Evolutionary conservation across 2,329 filamentous ascomycete species (phyloP), one percentile per base, ranked within the genome.

Genomic region (Aspergillus floridensis): DNA sequence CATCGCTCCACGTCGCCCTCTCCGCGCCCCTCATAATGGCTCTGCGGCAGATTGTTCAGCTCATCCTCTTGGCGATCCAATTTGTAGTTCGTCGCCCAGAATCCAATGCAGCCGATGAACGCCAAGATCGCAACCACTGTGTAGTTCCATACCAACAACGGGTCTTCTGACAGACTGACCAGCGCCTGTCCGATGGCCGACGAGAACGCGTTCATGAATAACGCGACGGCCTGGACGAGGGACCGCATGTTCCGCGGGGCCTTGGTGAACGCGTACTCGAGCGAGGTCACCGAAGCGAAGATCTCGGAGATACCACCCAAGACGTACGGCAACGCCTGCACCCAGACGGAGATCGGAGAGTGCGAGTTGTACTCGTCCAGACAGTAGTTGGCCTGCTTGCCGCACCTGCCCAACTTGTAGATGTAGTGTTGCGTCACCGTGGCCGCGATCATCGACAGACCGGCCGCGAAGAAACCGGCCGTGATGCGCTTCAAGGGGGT

Each of bases 191-290:
- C 88, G 53, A 92, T 77, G 38, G 89, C 88, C 31, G 86, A 81
- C 1, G 86, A 86, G 65, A 92, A 81, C 59, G 88, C 89, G 31
- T 81, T 87, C 82, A 86, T 91, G 78, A 89, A 87, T 44, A 91
- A 81, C 70, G 87, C 87, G 67, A 92, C 80, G 21, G 85, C 84
- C 74, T 79, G 81, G 12, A 93, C 88, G n/a, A 92, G 81, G 1
- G 87, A 89, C 65, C 88, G 87, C 90, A 93, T 93, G 79, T 91
- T 92, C 69, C 84, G 85, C 26, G 90, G 90, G 0, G 89, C 88
- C 76, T 91, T 91, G 72, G 87, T 88, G 78, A 87, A 92, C 35
- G 90, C 90, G 64, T 91, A 91, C 72, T 92, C 89, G 64, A 89
- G 85, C 1, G 86, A 86, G 3, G 84, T 86, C 59, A 86, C 80